A percentile compares a stretch with the other conserved stretches of the same genome.
Conservation (phyloP, 2,329 filamentous ascomycete genomes). For the Pestalotiopsis sp. region DNA sequence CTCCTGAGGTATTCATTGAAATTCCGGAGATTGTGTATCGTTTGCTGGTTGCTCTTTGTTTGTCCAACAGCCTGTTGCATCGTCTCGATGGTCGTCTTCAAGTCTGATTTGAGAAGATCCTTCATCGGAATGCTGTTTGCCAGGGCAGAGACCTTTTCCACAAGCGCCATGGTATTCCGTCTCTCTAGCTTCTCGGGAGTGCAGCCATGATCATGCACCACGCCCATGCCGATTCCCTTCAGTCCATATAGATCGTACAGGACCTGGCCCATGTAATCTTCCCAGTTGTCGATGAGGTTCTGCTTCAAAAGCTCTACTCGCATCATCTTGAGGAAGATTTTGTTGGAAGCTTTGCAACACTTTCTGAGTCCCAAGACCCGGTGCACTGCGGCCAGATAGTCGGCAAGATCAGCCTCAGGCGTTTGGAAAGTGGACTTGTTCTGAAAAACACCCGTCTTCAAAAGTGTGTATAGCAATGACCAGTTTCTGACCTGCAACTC, state of each 20-base stretch:
- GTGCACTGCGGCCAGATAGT: slow-evolving; percentile 81
- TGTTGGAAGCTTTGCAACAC: slow-evolving; percentile 83
- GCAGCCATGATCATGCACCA: slow-evolving; percentile 79
- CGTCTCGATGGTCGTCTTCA: slow-evolving; percentile 89
- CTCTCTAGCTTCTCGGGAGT: slow-evolving; percentile 77
- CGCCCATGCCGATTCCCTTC: slow-evolving; percentile 68
- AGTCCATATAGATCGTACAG: slow-evolving; percentile 82
- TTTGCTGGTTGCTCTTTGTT: slow-evolving; percentile 76
- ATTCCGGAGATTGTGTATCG: slow-evolving; percentile 86
- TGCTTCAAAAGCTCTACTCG: slow-evolving; percentile 82
- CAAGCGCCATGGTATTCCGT: slow-evolving; percentile 76
- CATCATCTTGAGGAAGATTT: slow-evolving; percentile 86
- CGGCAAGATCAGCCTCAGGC: slow-evolving; percentile 73
- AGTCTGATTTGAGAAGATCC: slow-evolving; percentile 86
- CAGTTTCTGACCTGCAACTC: slow-evolving; percentile 88
- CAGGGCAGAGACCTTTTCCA: slow-evolving; percentile 82
- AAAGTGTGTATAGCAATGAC: slow-evolving; percentile 81
- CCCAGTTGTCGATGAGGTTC: slow-evolving; percentile 77
- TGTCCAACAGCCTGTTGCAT: slow-evolving; percentile 86
- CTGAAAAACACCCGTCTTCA: slow-evolving; percentile 75
- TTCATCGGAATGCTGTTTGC: slow-evolving; percentile 86
- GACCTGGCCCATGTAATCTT: slow-evolving; percentile 84
- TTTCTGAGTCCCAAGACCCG: slow-evolving; percentile 81
- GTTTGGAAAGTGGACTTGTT: slow-evolving; percentile 65
- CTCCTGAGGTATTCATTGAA: slow-evolving; percentile 81